phyloP scores from a whole-genome alignment of 2,329 filamentous ascomycete species.

The Rhexocercosporidium sp. region DNA sequence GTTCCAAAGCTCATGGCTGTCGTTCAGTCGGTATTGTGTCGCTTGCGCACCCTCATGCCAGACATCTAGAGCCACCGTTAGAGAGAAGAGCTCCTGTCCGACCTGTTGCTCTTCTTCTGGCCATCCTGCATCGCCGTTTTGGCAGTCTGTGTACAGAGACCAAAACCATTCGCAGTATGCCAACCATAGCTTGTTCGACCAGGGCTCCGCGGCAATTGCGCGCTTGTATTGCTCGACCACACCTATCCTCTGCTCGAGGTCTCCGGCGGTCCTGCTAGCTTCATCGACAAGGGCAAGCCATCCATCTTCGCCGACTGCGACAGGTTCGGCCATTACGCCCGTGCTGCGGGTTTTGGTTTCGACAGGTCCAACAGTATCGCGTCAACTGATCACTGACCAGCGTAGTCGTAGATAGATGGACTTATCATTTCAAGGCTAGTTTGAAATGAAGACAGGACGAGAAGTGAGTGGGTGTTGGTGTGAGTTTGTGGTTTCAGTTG shows the following conservation, averaged over 20 bases:
- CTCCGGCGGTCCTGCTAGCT: conserved; percentile 62
- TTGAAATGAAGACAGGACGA: conserved; percentile 7
- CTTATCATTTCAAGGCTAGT: conserved; percentile 27
- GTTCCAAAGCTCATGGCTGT: conserved; percentile 82
- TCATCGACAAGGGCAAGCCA: conserved; percentile 82
- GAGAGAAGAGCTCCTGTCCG: conserved; percentile 74
- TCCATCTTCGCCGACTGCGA: conserved; percentile 74
- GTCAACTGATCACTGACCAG: conserved; percentile 11
- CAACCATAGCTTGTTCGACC: conserved; percentile 76
- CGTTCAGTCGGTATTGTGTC: conserved; percentile 75
- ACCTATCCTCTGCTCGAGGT: conserved; percentile 70
- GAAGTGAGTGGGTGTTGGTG: background rate
- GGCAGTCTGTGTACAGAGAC: conserved; percentile 69
- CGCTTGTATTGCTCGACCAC: conserved; percentile 75
- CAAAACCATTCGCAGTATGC: conserved; percentile 81
- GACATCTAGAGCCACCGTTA: conserved; percentile 68
- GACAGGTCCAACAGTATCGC: background rate
- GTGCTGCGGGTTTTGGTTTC: background rate
- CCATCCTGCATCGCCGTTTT: conserved; percentile 61
- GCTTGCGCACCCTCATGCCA: conserved; percentile 75
- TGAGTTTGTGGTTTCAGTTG: background rate
- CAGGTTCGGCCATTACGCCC: conserved; percentile 49
- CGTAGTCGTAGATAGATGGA: background rate
- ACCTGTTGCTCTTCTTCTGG: conserved; percentile 71
- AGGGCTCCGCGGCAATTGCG: conserved; percentile 73